Evolutionary conservation across 306 rosid genomes (phyloP).

Genomic region (Prunus kanzakura): DNA sequence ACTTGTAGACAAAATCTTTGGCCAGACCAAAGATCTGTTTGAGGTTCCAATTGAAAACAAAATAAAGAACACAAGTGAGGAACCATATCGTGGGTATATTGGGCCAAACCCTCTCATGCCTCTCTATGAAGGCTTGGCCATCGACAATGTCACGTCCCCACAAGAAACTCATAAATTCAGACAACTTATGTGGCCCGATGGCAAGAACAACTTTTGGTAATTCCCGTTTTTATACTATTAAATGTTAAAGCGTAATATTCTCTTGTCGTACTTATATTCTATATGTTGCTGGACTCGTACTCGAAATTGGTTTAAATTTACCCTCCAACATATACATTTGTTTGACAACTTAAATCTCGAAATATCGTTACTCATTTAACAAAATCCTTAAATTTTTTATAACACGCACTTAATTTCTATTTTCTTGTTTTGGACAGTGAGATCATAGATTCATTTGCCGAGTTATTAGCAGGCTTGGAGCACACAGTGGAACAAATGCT

Average conservation of each 20-base stretch:
- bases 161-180: slow-evolving; percentile 5
- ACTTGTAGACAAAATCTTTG: slow-evolving; percentile 10
- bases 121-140: slow-evolving; percentile 10
- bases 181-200: not conserved
- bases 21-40: slow-evolving; percentile 12
- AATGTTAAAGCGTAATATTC: too few species aligned
- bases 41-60: slow-evolving; percentile 16
- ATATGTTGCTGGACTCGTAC: too few species aligned
- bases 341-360: too few species aligned
- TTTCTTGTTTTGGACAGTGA: not conserved
- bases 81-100: slow-evolving; percentile 10
- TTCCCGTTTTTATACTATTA: not conserved
- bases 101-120: slow-evolving; percentile 1
- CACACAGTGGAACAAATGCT: slow-evolving; percentile 5
- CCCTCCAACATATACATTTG: too few species aligned
- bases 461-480: slow-evolving; percentile 1
- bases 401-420: not conserved
- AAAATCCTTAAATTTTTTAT: too few species aligned
- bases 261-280: too few species aligned
- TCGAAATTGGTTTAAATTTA: too few species aligned
- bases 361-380: too few species aligned
- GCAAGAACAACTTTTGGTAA: slow-evolving; percentile 9
- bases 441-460: not conserved
- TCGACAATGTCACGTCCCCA: not conserved
- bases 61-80: not conserved